Conservation (phyloP, 2,329 filamentous ascomycete genomes). For the Saccharata proteae region DNA sequence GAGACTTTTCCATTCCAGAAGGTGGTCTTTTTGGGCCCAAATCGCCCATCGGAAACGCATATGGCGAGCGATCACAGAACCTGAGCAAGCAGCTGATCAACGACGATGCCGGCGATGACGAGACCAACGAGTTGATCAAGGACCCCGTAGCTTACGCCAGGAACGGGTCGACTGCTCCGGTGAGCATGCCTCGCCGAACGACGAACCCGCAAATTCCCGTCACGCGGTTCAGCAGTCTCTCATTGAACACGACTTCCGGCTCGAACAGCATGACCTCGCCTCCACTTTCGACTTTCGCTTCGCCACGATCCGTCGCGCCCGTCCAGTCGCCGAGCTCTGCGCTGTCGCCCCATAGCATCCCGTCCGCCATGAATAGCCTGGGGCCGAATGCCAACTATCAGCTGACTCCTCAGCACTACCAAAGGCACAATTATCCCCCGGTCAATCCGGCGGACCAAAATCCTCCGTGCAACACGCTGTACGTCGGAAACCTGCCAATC, state of each 20-base stretch:
- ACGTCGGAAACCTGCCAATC: conserved; percentile 90
- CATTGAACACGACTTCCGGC: conserved; percentile 53
- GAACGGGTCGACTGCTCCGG: conserved; percentile 43
- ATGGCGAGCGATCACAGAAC: conserved; percentile 40
- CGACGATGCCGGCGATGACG: conserved; percentile 56
- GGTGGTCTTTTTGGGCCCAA: conserved; percentile 56
- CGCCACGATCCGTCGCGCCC: conserved; percentile 36
- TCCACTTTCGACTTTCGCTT: conserved; percentile 41
- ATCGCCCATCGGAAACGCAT: conserved; percentile 58
- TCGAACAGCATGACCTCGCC: conserved; percentile 33
- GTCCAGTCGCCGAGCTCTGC: conserved; percentile 37
- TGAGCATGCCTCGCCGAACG: conserved; percentile 47
- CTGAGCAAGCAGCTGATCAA: conserved; percentile 61
- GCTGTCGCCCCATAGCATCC: conserved; percentile 43
- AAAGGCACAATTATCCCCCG: conserved; percentile 61
- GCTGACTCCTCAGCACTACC: conserved; percentile 45
- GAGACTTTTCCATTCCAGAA: conserved; percentile 49
- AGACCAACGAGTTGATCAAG: conserved; percentile 59
- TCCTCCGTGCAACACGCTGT: conserved; percentile 92
- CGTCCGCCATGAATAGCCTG: conserved; percentile 39
- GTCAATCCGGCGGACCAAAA: conserved; percentile 94
- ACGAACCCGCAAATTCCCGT: conserved; percentile 63
- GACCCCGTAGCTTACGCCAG: conserved; percentile 63
- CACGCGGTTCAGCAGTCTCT: conserved; percentile 55
- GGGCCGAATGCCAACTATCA: conserved; percentile 42